phyloP scores from a whole-genome alignment of 2,329 filamentous ascomycete species.

The Didymosphaeria variabile region DNA sequence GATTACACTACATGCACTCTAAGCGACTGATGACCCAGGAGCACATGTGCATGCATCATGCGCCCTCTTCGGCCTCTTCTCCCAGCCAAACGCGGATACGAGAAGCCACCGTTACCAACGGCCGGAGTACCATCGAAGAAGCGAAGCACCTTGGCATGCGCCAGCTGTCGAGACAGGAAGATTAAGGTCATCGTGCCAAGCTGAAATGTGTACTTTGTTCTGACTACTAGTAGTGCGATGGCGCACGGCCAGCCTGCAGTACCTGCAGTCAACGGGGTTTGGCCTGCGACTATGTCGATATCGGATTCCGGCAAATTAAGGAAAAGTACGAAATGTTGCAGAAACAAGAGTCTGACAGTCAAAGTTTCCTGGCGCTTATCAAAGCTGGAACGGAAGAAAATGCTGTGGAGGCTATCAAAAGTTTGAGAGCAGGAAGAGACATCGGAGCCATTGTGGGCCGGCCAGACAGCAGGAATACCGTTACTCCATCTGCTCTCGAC shows the following conservation, averaged over 20 bases:
- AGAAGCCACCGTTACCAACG: background rate
- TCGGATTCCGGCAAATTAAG: conserved; percentile 16
- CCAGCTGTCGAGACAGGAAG: background rate
- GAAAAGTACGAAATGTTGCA: conserved; percentile 20
- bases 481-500: background rate
- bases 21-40: background rate
- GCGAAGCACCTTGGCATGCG: conserved; percentile 2
- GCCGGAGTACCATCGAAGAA: background rate
- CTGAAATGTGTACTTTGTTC: background rate
- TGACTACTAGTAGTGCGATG: conserved; percentile 18
- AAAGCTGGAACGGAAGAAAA: conserved; percentile 1
- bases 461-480: background rate
- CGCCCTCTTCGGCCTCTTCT: conserved; percentile 1
- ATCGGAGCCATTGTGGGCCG: background rate
- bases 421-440: background rate
- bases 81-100: background rate
- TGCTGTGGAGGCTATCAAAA: background rate
- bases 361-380: background rate
- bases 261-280: conserved; percentile 18
- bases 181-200: background rate
- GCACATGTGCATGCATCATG: background rate
- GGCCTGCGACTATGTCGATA: conserved; percentile 19
- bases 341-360: background rate
- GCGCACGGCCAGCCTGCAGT: conserved; percentile 18
- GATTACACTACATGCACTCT: background rate